Evolutionary conservation across 73 alveolate genomes (phyloP).

Genomic region (Durusdinium trenchii): DNA sequence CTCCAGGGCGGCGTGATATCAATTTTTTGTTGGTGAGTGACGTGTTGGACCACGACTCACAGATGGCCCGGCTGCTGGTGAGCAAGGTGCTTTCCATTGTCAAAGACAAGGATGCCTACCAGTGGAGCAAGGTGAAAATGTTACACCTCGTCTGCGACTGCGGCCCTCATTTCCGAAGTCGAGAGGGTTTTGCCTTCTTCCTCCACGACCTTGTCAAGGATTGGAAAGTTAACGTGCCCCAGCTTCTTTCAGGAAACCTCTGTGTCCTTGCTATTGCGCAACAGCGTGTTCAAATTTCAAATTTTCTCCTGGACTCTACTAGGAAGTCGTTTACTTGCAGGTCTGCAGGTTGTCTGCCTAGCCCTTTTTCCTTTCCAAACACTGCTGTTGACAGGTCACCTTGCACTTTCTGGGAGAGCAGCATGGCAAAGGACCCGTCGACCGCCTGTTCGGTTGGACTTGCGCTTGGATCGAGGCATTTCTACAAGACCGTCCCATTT

Average conservation of each 20-base stretch:
- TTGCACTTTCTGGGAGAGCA: constrained; percentile 24
- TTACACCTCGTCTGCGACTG: constrained; percentile 33
- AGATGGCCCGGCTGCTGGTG: background rate
- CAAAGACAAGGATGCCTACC: background rate
- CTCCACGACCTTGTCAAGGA: constrained; percentile 29
- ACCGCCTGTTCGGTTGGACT: constrained; percentile 30
- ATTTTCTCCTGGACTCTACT: background rate
- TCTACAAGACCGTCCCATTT: background rate
- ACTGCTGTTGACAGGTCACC: background rate
- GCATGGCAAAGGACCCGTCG: constrained; percentile 51
- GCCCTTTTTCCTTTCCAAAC: too few relatives aligned
- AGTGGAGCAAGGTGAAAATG: background rate
- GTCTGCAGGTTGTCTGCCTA: too few relatives aligned
- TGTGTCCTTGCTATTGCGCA: background rate
- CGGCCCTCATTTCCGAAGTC: constrained; percentile 27
- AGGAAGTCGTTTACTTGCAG: background rate
- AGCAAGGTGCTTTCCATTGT: background rate
- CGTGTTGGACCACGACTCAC: constrained; percentile 32
- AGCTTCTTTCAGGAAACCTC: too few relatives aligned
- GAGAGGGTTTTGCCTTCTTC: constrained; percentile 16
- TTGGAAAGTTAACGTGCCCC: background rate
- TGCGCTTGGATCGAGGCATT: constrained; percentile 17
- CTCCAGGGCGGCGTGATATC: background rate
- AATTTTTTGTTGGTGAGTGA: background rate
- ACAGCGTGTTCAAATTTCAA: background rate